phyloP scores from a whole-genome alignment of 805 yeast species.

The Helenozyma rhizophorensis region DNA sequence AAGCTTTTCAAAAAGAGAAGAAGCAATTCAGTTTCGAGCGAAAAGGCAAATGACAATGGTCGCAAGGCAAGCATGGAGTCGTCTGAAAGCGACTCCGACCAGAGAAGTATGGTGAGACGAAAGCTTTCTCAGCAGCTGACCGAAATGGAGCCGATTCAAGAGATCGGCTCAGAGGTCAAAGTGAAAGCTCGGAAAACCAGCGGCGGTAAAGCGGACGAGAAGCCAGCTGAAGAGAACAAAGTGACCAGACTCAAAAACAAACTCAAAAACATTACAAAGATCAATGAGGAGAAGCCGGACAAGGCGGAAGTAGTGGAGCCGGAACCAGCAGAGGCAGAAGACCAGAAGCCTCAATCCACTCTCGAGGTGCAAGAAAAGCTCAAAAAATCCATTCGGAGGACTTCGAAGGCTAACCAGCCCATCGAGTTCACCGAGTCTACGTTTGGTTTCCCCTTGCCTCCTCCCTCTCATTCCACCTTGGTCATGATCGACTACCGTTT shows the following conservation, averaged over 20 bases:
- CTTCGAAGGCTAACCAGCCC: conserved; percentile 42
- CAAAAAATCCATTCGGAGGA: conserved; percentile 37
- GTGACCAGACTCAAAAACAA: conserved; percentile 13
- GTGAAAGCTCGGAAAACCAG: conserved; percentile 1
- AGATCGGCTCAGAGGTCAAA: not conserved
- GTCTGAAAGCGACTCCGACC: conserved; percentile 3
- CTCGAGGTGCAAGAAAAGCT: conserved; percentile 41
- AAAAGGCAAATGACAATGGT: conserved; percentile 1
- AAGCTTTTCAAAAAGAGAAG: conserved; percentile 37
- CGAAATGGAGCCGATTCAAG: conserved; percentile 1
- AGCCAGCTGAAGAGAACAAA: conserved; percentile 7
- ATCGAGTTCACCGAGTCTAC: conserved; percentile 66
- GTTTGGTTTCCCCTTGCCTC: conserved; percentile 84
- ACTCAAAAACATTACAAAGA: conserved; percentile 14
- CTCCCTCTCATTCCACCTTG: conserved; percentile 69
- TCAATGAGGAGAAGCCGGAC: conserved; percentile 7
- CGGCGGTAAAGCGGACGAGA: conserved; percentile 3
- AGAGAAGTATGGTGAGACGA: not conserved
- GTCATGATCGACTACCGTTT: conserved; percentile 81
- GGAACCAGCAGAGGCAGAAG: conserved; percentile 6
- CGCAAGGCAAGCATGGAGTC: conserved; percentile 3
- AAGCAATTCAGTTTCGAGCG: conserved; percentile 15
- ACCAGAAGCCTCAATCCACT: conserved; percentile 29
- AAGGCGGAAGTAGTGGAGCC: conserved; percentile 2
- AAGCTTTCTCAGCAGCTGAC: not conserved